Conservation (phyloP, 2,329 filamentous ascomycete species). For the Pseudogymnoascus pannorum region DNA sequence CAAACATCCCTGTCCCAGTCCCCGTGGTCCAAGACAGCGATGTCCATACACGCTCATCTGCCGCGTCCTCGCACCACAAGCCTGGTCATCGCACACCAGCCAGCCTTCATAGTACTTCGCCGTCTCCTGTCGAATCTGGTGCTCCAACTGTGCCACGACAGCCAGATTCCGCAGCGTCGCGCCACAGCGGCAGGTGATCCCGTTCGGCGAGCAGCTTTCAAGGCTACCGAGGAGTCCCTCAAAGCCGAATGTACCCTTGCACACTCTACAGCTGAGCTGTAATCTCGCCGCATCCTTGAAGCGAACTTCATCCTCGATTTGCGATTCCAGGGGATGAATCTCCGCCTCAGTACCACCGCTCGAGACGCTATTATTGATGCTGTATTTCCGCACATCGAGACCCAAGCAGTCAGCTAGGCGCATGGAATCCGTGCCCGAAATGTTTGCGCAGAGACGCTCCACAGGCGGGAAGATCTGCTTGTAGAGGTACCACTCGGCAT, state of each 20-base stretch:
- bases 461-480: conserved; percentile 98
- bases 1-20: conserved; percentile 74
- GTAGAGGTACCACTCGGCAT: conserved; percentile 96
- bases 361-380: conserved; percentile 53
- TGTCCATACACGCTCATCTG: conserved; percentile 91
- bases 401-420: conserved; percentile 90
- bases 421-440: conserved; percentile 82
- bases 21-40: conserved; percentile 79
- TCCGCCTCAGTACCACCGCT: conserved; percentile 53
- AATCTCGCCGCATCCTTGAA: conserved; percentile 77
- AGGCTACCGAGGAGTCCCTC: conserved; percentile 61
- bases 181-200: conserved; percentile 69
- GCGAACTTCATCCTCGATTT: conserved; percentile 84
- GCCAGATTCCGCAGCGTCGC: conserved; percentile 60
- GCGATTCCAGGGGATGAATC: conserved; percentile 86
- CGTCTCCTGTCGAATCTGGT: conserved; percentile 70
- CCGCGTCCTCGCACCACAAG: conserved; percentile 78
- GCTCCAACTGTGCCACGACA: conserved; percentile 80
- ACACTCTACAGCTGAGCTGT: conserved; percentile 70
- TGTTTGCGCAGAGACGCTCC: conserved; percentile 93
- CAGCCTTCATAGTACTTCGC: conserved; percentile 87
- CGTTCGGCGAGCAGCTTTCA: conserved; percentile 60
- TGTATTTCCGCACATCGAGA: conserved; percentile 82
- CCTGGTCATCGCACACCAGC: conserved; percentile 82
- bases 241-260: conserved; percentile 65